Evolutionary conservation across 345 rosid species (phyloP).

Genomic region (Linum lewisii): DNA sequence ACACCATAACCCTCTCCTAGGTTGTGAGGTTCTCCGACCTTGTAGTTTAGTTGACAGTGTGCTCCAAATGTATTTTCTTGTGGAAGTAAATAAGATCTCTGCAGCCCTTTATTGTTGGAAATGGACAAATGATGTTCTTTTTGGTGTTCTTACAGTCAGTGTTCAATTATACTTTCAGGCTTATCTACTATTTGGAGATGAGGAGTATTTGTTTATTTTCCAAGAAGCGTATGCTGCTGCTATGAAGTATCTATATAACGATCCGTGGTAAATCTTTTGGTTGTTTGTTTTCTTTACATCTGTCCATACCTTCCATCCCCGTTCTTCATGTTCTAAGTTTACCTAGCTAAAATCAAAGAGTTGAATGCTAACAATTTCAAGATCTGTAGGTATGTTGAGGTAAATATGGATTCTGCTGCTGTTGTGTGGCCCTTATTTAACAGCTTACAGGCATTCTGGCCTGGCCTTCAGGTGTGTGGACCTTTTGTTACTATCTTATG

Average conservation of each 20-base stretch:
- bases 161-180: constrained; percentile 48
- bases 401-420: constrained; percentile 97
- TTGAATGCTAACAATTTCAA: constrained; percentile 11
- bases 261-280: constrained; percentile 77
- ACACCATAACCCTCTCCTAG: not conserved
- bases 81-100: not conserved
- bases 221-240: constrained; percentile 92
- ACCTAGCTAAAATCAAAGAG: not conserved
- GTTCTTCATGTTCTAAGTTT: not conserved
- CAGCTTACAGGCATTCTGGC: constrained; percentile 99
- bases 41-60: not conserved
- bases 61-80: not conserved
- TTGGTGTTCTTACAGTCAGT: not conserved
- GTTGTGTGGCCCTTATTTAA: constrained; percentile 94
- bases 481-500: not conserved
- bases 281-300: constrained; percentile 8
- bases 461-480: constrained; percentile 82
- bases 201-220: constrained; percentile 82
- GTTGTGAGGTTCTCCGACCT: not conserved
- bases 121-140: not conserved
- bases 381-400: constrained; percentile 81
- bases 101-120: not conserved
- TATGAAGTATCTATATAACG: constrained; percentile 81
- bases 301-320: not conserved
- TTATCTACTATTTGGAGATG: constrained; percentile 87